Percentiles rank a stretch among this genome's conserved stretches.
Conservation (phyloP, 2,329 filamentous ascomycete species). For the Ophiostoma novo-ulmi region DNA sequence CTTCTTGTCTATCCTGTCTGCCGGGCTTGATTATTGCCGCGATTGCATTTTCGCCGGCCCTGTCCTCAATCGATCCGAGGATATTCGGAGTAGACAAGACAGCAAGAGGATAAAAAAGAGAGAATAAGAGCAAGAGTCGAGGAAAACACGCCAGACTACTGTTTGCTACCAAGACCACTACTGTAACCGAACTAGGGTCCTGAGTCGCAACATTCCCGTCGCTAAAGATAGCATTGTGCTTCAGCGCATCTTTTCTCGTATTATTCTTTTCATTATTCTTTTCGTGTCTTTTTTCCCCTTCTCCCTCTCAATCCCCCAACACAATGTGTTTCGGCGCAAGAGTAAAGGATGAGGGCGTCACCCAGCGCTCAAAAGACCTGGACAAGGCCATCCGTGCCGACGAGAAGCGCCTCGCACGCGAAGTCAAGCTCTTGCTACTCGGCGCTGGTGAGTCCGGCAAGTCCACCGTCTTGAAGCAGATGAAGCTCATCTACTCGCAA, state of each 20-base stretch:
- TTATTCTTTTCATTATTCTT: not conserved
- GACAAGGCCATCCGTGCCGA: slow-evolving; percentile 81
- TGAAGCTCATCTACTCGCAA: slow-evolving; percentile 94
- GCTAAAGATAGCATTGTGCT: slow-evolving; percentile 1
- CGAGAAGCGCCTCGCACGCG: slow-evolving; percentile 77
- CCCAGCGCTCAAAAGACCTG: slow-evolving; percentile 65
- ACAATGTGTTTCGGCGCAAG: slow-evolving; percentile 62
- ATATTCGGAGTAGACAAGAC: not conserved
- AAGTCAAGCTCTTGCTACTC: slow-evolving; percentile 89
- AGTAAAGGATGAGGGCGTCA: slow-evolving; percentile 46
- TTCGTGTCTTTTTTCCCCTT: not conserved
- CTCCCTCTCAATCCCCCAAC: slow-evolving; percentile 13
- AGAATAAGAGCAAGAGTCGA: not conserved
- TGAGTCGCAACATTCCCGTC: not conserved
- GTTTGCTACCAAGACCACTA: not conserved
- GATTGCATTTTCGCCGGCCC: not conserved
- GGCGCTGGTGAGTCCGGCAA: slow-evolving; percentile 91
- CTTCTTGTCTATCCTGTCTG: not conserved
- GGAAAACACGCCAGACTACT: not conserved
- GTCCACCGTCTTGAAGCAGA: slow-evolving; percentile 96
- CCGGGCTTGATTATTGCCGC: not conserved
- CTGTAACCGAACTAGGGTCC: not conserved
- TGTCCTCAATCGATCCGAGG: not conserved
- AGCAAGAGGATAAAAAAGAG: not conserved
- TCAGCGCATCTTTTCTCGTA: not conserved